These are phyloP conservation scores for Solanum medicagineum DNA, from an alignment of 257 asterid genomes.

Conservation along the genomic window DNA sequence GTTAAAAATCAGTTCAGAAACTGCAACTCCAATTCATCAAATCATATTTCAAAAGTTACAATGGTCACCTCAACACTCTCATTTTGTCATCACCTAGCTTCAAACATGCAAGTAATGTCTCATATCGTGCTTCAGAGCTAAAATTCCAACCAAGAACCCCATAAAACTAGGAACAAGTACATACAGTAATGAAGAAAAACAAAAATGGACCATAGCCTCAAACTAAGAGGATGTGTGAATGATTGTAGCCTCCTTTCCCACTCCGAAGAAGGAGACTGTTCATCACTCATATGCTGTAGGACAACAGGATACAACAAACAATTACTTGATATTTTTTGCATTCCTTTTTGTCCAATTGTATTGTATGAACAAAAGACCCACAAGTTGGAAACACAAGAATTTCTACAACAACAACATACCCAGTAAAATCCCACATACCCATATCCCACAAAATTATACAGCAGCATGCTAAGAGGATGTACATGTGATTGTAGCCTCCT, in stretches of 20 bases:
- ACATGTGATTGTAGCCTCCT: not conserved
- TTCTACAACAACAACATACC: too few relatives aligned
- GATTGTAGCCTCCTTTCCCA: slow-evolving; percentile 25
- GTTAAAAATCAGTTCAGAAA: not conserved
- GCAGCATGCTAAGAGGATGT: not conserved
- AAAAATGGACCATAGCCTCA: not conserved
- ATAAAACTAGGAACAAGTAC: not conserved
- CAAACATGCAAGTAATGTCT: not conserved
- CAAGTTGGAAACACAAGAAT: not conserved
- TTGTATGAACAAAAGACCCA: not conserved
- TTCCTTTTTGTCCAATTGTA: slow-evolving; percentile 9
- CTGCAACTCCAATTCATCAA: not conserved
- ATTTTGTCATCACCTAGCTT: not conserved
- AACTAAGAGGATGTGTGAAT: slow-evolving; percentile 2
- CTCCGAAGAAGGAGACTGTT: slow-evolving; percentile 22
- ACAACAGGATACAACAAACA: slow-evolving; percentile 12
- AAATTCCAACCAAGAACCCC: not conserved
- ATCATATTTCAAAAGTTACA: not conserved
- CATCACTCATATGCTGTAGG: slow-evolving; percentile 17
- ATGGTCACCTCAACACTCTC: not conserved
- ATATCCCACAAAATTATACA: not conserved
- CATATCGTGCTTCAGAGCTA: not conserved
- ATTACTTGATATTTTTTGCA: slow-evolving; percentile 1
- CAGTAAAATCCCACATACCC: too few relatives aligned
- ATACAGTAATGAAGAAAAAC: not conserved